Base-by-base conservation (phyloP, 352 stramenopile genomes). In the Phytophthora ohioensis region DNA sequence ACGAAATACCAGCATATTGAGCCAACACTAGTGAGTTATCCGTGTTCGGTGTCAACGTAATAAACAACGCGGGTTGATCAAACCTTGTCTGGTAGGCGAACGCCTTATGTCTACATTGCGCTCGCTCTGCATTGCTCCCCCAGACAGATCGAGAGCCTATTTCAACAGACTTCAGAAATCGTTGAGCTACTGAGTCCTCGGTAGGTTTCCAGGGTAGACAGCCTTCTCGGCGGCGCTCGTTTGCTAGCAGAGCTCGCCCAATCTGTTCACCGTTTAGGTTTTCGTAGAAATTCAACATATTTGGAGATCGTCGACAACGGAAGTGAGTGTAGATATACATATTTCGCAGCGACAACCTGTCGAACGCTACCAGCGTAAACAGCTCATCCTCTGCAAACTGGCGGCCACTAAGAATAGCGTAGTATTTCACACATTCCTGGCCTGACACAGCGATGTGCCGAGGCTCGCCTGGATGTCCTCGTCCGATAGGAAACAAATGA, bases 371-470 rank as follows among this genome's bases (percentile, higher is more conserved):
- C 48, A 71, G 47, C 31, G 38, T 34, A 46, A 71, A 71, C 43
- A 65, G 39, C 48, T 66, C 55, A 47, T 71, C 39, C 21, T 71
- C 55, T 6, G 56, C 64, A 51, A 71, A 71, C 15, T 39, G 47
- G 1, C 64, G 64, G 7, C n/a, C 10, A 27, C 64, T 71, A 2
- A 66, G 49, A 41, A 57, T 31, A 11, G 13, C 17, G 17, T 71
- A 71, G 27, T 66, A 38, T 12, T 59, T 54, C 21, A 66, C 35
- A 30, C 64, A 71, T 12, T 42, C 36, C 13, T 42, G 4, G 13
- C 10, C 36, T 0, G 36, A 42, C 13, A 15, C 36, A 42, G 36
- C 36, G 36, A 12, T 42, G 9, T 42, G 36, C 36, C 36, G 36
- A 12, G 10, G 36, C 1, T 42, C 5, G 21, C 4, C 36, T 2